Percentiles rank a stretch among this genome's conserved stretches.
These are phyloP conservation scores for Hansfordia pulvinata DNA, from an alignment of 2,329 filamentous ascomycete species.

Conservation along the genomic window DNA sequence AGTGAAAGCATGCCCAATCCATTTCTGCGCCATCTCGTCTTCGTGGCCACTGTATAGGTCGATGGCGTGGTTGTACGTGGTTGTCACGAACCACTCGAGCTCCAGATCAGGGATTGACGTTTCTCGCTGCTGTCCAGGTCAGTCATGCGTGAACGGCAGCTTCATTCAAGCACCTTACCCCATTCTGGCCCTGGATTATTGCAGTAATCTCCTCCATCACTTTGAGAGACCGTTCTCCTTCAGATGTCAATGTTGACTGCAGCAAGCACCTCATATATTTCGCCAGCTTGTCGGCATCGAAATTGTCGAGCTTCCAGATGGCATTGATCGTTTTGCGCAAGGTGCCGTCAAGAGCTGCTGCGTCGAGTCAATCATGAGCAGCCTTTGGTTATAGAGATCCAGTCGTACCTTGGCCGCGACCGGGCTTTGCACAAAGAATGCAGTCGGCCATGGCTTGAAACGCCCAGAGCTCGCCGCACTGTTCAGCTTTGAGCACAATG, in stretches of 20 bases:
- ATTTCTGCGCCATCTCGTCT: slow-evolving; percentile 38
- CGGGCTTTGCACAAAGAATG: slow-evolving; percentile 36
- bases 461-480: slow-evolving; percentile 28
- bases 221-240: slow-evolving; percentile 40
- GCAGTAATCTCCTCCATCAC: slow-evolving; percentile 52
- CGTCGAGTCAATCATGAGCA: slow-evolving; percentile 2
- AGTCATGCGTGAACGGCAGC: not conserved
- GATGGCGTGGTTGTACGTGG: slow-evolving; percentile 55
- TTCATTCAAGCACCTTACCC: too few relatives aligned
- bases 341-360: slow-evolving; percentile 32
- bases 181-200: slow-evolving; percentile 4
- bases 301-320: slow-evolving; percentile 42
- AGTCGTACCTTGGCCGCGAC: slow-evolving; percentile 33
- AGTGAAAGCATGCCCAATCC: slow-evolving; percentile 49
- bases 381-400: not conserved
- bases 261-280: slow-evolving; percentile 73
- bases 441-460: slow-evolving; percentile 55
- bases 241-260: slow-evolving; percentile 46
- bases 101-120: slow-evolving; percentile 50
- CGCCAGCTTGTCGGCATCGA: slow-evolving; percentile 46
- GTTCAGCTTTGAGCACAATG: slow-evolving; percentile 39
- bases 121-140: slow-evolving; percentile 17
- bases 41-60: slow-evolving; percentile 47
- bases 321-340: slow-evolving; percentile 59
- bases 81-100: slow-evolving; percentile 62